phyloP scores from a whole-genome alignment of 805 yeast genomes.

The Pichia membranifaciens region DNA sequence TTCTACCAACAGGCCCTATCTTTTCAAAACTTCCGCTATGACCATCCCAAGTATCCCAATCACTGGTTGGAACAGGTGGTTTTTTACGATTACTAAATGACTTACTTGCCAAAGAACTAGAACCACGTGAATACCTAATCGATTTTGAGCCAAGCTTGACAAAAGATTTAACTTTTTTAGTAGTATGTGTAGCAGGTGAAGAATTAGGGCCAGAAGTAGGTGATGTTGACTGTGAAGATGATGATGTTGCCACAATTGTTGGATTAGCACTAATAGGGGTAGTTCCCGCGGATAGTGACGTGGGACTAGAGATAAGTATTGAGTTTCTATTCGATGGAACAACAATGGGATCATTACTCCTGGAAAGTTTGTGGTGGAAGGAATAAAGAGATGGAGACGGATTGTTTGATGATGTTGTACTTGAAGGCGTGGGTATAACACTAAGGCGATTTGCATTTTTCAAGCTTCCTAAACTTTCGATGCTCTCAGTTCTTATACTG shows the following conservation, averaged over 20 bases:
- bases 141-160: slow-evolving; percentile 12
- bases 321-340: slow-evolving; percentile 2
- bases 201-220: not conserved
- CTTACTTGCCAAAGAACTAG: not conserved
- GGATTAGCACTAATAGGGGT: slow-evolving; percentile 3
- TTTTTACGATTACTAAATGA: slow-evolving; percentile 1
- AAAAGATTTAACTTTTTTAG: slow-evolving; percentile 8
- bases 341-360: slow-evolving; percentile 4
- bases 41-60: slow-evolving; percentile 12
- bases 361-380: not conserved
- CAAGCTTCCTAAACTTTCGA: slow-evolving; percentile 2
- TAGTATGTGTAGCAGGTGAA: not conserved
- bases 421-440: not conserved
- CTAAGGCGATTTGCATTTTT: not conserved
- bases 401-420: not conserved
- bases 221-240: not conserved
- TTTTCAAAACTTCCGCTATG: slow-evolving; percentile 25
- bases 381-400: not conserved
- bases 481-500: slow-evolving; percentile 1
- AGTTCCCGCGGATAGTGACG: not conserved
- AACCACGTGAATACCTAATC: slow-evolving; percentile 5
- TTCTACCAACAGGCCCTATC: slow-evolving; percentile 31
- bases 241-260: not conserved
- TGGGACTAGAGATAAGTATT: not conserved
- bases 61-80: not conserved